phyloP scores from a whole-genome alignment of 129 eudicot genomes.

The Flaveria trinervia region DNA sequence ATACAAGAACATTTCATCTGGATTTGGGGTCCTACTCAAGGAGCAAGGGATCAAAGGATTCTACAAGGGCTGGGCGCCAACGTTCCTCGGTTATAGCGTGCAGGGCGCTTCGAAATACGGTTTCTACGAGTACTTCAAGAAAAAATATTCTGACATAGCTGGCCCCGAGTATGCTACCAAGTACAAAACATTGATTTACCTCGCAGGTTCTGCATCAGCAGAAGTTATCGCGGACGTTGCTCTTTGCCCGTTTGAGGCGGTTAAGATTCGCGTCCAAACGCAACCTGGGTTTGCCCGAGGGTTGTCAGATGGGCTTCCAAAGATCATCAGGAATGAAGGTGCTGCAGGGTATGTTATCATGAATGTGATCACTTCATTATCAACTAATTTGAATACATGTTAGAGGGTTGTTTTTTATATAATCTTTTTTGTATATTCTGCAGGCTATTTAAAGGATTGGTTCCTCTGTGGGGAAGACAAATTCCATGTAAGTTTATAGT shows the following conservation, averaged over 20 bases:
- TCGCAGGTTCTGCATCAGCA: constrained; percentile 91
- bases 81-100: constrained; percentile 74
- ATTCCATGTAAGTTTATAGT: constrained; percentile 75
- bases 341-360: constrained; percentile 57
- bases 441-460: constrained; percentile 84
- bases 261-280: constrained; percentile 93
- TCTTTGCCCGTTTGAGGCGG: constrained; percentile 91
- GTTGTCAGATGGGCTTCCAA: constrained; percentile 77
- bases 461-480: constrained; percentile 91
- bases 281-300: constrained; percentile 88
- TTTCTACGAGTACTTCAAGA: constrained; percentile 85
- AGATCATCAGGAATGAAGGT: constrained; percentile 74
- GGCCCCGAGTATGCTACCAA: constrained; percentile 86
- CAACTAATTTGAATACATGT: background rate
- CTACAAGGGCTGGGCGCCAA: constrained; percentile 92
- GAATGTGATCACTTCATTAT: constrained; percentile 15
- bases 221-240: constrained; percentile 81
- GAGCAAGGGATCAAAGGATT: constrained; percentile 82
- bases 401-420: background rate
- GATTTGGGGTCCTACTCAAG: constrained; percentile 68
- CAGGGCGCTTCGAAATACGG: constrained; percentile 89
- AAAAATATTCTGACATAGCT: constrained; percentile 71
- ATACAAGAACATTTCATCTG: constrained; percentile 72
- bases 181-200: constrained; percentile 79
- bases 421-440: background rate